phyloP scores from a whole-genome alignment of 805 yeast species.

The Metschnikowia cubensis region DNA sequence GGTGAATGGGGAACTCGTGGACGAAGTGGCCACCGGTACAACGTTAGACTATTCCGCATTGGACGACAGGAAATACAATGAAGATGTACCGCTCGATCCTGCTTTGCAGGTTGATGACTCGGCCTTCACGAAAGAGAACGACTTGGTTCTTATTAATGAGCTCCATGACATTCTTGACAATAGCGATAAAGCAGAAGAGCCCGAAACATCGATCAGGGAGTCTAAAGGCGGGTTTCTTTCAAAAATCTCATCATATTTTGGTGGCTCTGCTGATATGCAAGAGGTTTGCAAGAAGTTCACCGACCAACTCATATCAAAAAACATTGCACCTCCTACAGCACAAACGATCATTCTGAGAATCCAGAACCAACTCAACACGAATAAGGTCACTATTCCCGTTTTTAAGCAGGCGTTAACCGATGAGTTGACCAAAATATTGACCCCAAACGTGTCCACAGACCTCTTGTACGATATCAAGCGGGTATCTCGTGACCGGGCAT shows the following conservation, averaged over 20 bases:
- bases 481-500: slow-evolving; percentile 51
- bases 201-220: slow-evolving; percentile 1
- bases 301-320: slow-evolving; percentile 77
- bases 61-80: slow-evolving; percentile 10
- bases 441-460: slow-evolving; percentile 90
- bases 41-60: slow-evolving; percentile 31
- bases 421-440: slow-evolving; percentile 71
- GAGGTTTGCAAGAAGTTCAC: slow-evolving; percentile 62
- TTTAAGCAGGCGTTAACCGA: slow-evolving; percentile 63
- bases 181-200: slow-evolving; percentile 27
- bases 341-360: slow-evolving; percentile 66
- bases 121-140: slow-evolving; percentile 37
- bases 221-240: slow-evolving; percentile 27
- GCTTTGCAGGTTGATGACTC: slow-evolving; percentile 19
- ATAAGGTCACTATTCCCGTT: slow-evolving; percentile 66
- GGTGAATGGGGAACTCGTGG: slow-evolving; percentile 38
- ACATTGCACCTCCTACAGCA: slow-evolving; percentile 90
- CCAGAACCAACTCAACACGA: slow-evolving; percentile 60
- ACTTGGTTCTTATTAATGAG: slow-evolving; percentile 39
- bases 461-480: slow-evolving; percentile 73
- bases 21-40: slow-evolving; percentile 18
- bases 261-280: slow-evolving; percentile 45
- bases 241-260: slow-evolving; percentile 36
- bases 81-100: slow-evolving; percentile 4
- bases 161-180: slow-evolving; percentile 34